Evolutionary conservation across 106 monocot genomes (phyloP).

Genomic region (Iris macrosiphon): DNA sequence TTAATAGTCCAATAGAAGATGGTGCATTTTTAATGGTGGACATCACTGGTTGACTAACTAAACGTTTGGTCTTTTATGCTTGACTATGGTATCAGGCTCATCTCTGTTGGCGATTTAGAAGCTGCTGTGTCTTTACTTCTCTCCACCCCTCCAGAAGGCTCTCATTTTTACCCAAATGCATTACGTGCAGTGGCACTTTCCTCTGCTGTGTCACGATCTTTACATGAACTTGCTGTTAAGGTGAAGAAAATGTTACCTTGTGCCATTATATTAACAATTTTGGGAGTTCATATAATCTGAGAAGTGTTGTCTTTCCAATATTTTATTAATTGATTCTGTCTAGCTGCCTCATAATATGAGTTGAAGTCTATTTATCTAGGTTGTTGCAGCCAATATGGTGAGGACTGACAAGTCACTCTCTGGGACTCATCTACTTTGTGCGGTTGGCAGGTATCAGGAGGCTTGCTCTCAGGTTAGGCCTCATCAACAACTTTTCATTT

Average conservation of each 20-base stretch:
- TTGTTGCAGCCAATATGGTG: conserved; percentile 99
- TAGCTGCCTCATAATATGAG: no score
- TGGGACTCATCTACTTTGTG: conserved; percentile 95
- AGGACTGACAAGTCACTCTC: conserved; percentile 94
- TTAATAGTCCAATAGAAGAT: no score
- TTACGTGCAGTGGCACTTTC: conserved; percentile 91
- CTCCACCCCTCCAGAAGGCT: conserved; percentile 94
- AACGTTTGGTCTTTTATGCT: no score
- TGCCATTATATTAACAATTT: no score
- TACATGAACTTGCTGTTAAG: conserved; percentile 99
- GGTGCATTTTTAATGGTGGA: no score
- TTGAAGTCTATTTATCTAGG: conserved; percentile 38
- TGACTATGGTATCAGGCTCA: conserved; percentile 51
- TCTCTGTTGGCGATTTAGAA: conserved; percentile 93
- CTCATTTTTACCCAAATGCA: conserved; percentile 94
- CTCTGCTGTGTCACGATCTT: conserved; percentile 90
- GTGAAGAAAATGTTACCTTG: conserved; percentile 16
- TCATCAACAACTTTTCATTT: background rate
- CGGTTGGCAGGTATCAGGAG: conserved; percentile 97
- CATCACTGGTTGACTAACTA: no score
- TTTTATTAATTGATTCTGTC: no score
- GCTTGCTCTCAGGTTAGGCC: conserved; percentile 89
- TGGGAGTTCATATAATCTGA: no score
- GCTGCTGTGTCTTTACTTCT: conserved; percentile 88
- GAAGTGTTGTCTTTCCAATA: no score